phyloP scores from a whole-genome alignment of 2,329 filamentous ascomycete species.

The Furcasterigmium furcatum region DNA sequence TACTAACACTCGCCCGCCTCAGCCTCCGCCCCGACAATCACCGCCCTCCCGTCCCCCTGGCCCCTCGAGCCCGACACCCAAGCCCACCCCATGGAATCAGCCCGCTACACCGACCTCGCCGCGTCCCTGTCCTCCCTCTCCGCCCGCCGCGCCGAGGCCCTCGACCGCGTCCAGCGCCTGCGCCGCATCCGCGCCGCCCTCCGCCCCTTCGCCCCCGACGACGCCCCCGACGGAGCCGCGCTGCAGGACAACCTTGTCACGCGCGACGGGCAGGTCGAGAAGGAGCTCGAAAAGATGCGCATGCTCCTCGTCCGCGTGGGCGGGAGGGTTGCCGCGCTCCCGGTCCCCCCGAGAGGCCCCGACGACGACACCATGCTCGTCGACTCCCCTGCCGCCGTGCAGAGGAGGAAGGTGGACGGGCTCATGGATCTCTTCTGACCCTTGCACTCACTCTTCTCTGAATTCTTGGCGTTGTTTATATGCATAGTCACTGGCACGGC shows the following conservation, averaged over 20 bases:
- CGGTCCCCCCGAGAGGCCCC: constrained; percentile 16
- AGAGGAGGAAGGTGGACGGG: constrained; percentile 37
- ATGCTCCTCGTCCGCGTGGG: constrained; percentile 59
- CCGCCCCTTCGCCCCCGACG: constrained; percentile 38
- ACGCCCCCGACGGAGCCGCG: constrained; percentile 16
- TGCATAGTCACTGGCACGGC: no score
- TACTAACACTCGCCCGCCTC: background rate
- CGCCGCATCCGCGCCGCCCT: constrained; percentile 48
- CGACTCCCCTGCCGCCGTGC: constrained; percentile 32
- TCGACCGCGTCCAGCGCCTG: constrained; percentile 41
- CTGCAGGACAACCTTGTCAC: constrained; percentile 67
- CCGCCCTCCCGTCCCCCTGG: constrained; percentile 45
- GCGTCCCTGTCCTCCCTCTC: constrained; percentile 43
- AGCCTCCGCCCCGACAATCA: constrained; percentile 25
- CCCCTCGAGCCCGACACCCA: constrained; percentile 30
- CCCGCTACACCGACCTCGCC: constrained; percentile 17
- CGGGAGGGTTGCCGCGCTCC: constrained; percentile 43
- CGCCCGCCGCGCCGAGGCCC: constrained; percentile 32
- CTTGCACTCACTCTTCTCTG: background rate
- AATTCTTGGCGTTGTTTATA: no score
- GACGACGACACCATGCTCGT: constrained; percentile 19
- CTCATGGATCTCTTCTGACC: constrained; percentile 31
- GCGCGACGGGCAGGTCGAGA: constrained; percentile 60
- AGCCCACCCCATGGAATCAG: constrained; percentile 41
- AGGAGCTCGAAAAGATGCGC: constrained; percentile 64